These are phyloP conservation scores for Cladosporium sp. DNA, from an alignment of 2,329 filamentous ascomycete genomes.

Conservation along the genomic window DNA sequence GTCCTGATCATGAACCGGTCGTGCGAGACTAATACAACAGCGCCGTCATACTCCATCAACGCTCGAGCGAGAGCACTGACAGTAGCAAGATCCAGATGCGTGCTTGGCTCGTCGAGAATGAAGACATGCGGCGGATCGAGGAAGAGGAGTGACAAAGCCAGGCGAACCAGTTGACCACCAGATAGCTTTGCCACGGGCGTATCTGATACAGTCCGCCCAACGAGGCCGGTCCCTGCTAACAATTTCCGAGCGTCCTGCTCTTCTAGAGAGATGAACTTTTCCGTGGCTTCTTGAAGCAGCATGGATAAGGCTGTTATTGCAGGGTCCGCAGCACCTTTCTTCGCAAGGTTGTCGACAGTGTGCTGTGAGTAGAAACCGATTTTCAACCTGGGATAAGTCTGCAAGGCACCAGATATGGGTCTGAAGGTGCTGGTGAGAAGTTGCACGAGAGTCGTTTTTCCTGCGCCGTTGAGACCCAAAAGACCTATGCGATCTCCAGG, in stretches of 20 bases:
- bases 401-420: slow-evolving; percentile 58
- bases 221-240: slow-evolving; percentile 64
- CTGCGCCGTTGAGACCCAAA: slow-evolving; percentile 72
- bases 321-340: slow-evolving; percentile 33
- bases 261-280: slow-evolving; percentile 20
- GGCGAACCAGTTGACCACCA: slow-evolving; percentile 66
- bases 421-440: slow-evolving; percentile 59
- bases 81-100: slow-evolving; percentile 78
- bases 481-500: slow-evolving; percentile 71
- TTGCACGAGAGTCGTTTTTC: slow-evolving; percentile 74
- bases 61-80: slow-evolving; percentile 66
- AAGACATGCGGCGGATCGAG: slow-evolving; percentile 66
- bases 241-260: slow-evolving; percentile 66
- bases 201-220: slow-evolving; percentile 66
- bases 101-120: slow-evolving; percentile 76
- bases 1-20: slow-evolving; percentile 76
- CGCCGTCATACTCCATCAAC: slow-evolving; percentile 64
- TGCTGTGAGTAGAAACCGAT: slow-evolving; percentile 78
- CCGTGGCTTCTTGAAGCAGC: slow-evolving; percentile 25
- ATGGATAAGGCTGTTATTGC: slow-evolving; percentile 61
- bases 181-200: slow-evolving; percentile 69
- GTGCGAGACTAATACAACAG: slow-evolving; percentile 72
- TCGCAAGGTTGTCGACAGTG: slow-evolving; percentile 61
- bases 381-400: slow-evolving; percentile 63
- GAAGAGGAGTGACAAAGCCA: slow-evolving; percentile 64